Percentiles rank a stretch among this genome's conserved stretches.
Evolutionary conservation across 495 filamentous ascomycete genomes (phyloP).

Genomic region (Talaromyces liani): DNA sequence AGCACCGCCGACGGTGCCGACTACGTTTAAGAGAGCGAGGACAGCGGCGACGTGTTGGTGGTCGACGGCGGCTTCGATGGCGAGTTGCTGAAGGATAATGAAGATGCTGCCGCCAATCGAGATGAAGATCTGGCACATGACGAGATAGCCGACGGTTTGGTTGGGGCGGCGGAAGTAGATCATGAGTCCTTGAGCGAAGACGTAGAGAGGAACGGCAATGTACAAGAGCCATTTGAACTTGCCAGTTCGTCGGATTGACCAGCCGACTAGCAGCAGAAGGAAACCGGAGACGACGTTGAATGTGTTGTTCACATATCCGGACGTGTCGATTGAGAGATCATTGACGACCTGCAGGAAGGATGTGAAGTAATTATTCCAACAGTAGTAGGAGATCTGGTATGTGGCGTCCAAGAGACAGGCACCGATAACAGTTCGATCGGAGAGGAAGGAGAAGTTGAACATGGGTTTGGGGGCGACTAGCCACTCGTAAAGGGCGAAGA

Average conservation of each 20-base stretch:
- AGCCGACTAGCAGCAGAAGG: conserved; percentile 33
- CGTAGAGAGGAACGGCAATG: conserved; percentile 49
- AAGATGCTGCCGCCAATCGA: conserved; percentile 49
- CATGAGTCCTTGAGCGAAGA: conserved; percentile 49
- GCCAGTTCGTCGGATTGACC: conserved; percentile 42
- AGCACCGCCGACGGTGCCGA: conserved; percentile 52
- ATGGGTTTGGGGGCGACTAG: conserved; percentile 47
- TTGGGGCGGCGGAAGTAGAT: conserved; percentile 54
- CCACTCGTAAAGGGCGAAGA: conserved; percentile 50
- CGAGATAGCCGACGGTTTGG: conserved; percentile 48
- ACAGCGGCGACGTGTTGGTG: conserved; percentile 59
- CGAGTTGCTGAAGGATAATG: conserved; percentile 54
- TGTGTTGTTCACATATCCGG: conserved; percentile 42
- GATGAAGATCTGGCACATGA: conserved; percentile 66
- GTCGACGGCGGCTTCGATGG: conserved; percentile 53
- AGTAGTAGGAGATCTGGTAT: conserved; percentile 40
- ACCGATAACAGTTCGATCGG: conserved; percentile 56
- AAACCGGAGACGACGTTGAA: conserved; percentile 38
- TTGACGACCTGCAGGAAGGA: conserved; percentile 64
- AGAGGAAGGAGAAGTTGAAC: conserved; percentile 51
- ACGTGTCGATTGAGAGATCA: conserved; percentile 39
- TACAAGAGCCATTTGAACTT: conserved; percentile 43
- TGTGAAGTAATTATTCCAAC: conserved; percentile 53
- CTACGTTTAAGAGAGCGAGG: conserved; percentile 53
- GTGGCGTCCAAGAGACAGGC: conserved; percentile 46